Evolutionary conservation across 78 protist genomes (phyloP).

Genomic region (Creolimax fragrantissima): DNA sequence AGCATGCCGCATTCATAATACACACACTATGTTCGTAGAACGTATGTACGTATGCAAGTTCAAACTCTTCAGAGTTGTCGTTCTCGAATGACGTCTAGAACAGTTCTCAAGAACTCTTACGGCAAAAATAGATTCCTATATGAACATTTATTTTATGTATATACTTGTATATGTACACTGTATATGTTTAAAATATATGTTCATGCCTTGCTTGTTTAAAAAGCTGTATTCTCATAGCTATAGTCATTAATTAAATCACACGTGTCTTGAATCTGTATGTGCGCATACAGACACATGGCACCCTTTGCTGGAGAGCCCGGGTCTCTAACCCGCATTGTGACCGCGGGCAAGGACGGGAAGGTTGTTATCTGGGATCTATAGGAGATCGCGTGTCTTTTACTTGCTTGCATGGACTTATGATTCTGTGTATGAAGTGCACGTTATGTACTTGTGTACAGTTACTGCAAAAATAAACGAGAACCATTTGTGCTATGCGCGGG

Average conservation of each 20-base stretch:
- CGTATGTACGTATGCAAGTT: not conserved
- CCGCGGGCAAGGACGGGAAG: constrained; percentile 71
- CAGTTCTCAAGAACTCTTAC: not conserved
- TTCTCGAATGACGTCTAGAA: not conserved
- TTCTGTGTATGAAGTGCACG: too few species aligned
- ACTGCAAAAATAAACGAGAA: too few species aligned
- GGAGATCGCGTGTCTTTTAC: too few species aligned
- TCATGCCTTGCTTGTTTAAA: not conserved
- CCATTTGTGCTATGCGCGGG: too few species aligned
- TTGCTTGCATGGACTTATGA: too few species aligned
- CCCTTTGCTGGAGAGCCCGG: constrained; percentile 12
- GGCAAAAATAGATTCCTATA: not conserved
- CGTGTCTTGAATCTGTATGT: not conserved
- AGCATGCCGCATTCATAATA: not conserved
- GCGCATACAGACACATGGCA: not conserved
- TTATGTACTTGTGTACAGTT: too few species aligned
- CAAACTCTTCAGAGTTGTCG: not conserved
- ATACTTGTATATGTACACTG: not conserved
- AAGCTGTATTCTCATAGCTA: too few species aligned
- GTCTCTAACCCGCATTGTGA: constrained; percentile 47
- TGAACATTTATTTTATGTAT: not conserved
- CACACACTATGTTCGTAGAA: not conserved
- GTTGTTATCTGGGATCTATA: constrained; percentile 53
- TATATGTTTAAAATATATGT: not conserved
- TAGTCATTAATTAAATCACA: constrained; percentile 11